phyloP scores from a whole-genome alignment of 1,284 basidiomycete genomes.

The Rhodotorula sp. region DNA sequence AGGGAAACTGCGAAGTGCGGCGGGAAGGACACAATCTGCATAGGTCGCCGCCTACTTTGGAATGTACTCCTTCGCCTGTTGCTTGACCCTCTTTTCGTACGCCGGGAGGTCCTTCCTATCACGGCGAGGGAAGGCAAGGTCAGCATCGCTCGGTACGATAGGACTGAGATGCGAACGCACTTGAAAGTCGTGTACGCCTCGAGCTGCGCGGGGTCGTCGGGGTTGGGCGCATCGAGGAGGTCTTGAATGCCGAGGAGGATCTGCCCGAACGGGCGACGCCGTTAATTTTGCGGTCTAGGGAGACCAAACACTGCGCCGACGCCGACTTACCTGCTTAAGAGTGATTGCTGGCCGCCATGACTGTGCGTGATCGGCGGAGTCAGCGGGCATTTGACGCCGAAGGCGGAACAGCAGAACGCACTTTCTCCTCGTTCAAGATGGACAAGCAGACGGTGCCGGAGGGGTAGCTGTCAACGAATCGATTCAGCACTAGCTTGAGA shows the following conservation, averaged over 20 bases:
- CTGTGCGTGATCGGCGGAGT: slow-evolving; percentile 17
- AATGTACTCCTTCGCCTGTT: slow-evolving; percentile 32
- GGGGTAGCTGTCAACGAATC: slow-evolving; percentile 68
- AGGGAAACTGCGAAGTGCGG: too few species aligned
- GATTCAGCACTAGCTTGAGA: neutral
- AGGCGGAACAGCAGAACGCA: too few species aligned
- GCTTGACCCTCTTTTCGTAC: slow-evolving; percentile 36
- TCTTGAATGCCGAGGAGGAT: slow-evolving; percentile 72
- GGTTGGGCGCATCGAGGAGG: slow-evolving; percentile 42
- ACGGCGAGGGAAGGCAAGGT: neutral
- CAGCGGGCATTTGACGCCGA: too few species aligned
- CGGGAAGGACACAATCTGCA: neutral
- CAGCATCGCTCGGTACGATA: too few species aligned
- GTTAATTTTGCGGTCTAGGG: neutral
- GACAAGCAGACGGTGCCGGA: slow-evolving; percentile 97
- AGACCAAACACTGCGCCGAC: neutral
- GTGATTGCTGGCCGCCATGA: slow-evolving; percentile 99
- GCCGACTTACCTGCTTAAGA: slow-evolving; percentile 80
- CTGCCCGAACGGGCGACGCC: slow-evolving; percentile 53
- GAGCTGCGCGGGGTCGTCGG: slow-evolving; percentile 46
- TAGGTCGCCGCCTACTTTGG: slow-evolving; percentile 20
- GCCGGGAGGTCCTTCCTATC: slow-evolving; percentile 32
- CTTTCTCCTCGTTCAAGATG: slow-evolving; percentile 95
- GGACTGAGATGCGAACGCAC: neutral
- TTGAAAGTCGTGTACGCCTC: slow-evolving; percentile 45